These are phyloP conservation scores for Saccharomyces hybrid DNA, from an alignment of 1,139 yeast genomes.

Conservation along the genomic window DNA sequence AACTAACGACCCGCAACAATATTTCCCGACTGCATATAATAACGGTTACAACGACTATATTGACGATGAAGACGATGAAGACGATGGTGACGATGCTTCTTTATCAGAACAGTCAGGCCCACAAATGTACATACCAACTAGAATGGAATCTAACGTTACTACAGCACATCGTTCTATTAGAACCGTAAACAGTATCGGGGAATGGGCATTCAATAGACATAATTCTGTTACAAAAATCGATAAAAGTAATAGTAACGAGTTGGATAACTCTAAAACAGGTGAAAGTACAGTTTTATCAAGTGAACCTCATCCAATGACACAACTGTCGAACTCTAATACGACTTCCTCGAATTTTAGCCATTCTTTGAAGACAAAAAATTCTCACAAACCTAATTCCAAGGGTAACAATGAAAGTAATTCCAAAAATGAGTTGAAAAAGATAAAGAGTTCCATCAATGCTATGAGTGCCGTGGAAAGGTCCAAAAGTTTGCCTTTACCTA, in stretches of 20 bases:
- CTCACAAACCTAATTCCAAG: conserved; percentile 1
- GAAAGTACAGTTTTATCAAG: conserved; percentile 1
- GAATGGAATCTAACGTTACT: conserved; percentile 20
- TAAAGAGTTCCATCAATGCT: conserved; percentile 13
- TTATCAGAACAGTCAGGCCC: conserved; percentile 12
- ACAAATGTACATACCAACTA: conserved; percentile 21
- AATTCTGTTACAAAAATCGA: conserved; percentile 1
- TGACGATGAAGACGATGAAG: conserved; percentile 9
- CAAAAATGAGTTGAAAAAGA: conserved; percentile 11
- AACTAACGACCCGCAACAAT: conserved; percentile 10
- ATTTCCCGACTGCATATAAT: conserved; percentile 6
- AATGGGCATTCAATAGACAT: conserved; percentile 19
- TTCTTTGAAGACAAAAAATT: not conserved
- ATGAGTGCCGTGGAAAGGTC: conserved; percentile 23
- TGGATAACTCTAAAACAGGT: not conserved
- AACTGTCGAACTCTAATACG: not conserved
- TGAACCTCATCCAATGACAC: conserved; percentile 4
- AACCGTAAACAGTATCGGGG: conserved; percentile 26
- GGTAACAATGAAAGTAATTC: conserved; percentile 6
- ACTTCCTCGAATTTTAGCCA: not conserved
- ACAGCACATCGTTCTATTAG: conserved; percentile 27
- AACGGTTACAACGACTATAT: conserved; percentile 6
- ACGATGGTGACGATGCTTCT: conserved; percentile 12
- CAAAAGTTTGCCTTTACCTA: conserved; percentile 24
- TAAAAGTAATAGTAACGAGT: conserved; percentile 1